Evolutionary conservation across 2,329 filamentous ascomycete genomes (phyloP).

Genomic region (Sarocladium brachiariae): DNA sequence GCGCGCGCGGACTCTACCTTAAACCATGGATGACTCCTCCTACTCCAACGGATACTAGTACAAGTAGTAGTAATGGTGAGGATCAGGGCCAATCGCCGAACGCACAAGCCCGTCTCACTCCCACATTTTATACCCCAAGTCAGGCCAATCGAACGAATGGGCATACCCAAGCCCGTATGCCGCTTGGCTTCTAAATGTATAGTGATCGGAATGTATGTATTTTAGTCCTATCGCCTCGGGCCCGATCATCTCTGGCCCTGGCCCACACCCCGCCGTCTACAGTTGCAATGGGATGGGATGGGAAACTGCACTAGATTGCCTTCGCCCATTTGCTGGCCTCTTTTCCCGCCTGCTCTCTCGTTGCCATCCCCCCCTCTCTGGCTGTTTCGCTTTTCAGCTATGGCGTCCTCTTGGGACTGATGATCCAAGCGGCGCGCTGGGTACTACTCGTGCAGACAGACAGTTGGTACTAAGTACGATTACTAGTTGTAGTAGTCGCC

Average conservation of each 20-base stretch:
- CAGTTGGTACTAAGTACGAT: too few relatives aligned
- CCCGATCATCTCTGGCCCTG: neutral
- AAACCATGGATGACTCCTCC: too few relatives aligned
- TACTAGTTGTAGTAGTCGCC: too few relatives aligned
- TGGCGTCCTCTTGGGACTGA: neutral
- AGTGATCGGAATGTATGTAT: too few relatives aligned
- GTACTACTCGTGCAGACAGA: neutral
- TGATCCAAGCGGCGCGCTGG: neutral
- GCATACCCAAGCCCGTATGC: too few relatives aligned
- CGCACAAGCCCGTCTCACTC: too few relatives aligned
- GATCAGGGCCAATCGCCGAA: too few relatives aligned
- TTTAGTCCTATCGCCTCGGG: neutral
- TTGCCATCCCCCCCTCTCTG: neutral
- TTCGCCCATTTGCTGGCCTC: neutral
- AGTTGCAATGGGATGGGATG: neutral
- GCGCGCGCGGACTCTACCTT: too few relatives aligned
- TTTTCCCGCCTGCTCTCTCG: neutral
- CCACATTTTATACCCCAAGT: too few relatives aligned
- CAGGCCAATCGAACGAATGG: too few relatives aligned
- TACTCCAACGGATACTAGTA: too few relatives aligned
- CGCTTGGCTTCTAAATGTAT: neutral
- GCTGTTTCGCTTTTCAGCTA: neutral
- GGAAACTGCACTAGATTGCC: neutral
- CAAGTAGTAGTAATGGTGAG: too few relatives aligned
- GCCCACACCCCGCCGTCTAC: neutral